These are phyloP conservation scores for Fusarium concolor DNA, from an alignment of 2,329 filamentous ascomycete genomes.

Conservation along the genomic window DNA sequence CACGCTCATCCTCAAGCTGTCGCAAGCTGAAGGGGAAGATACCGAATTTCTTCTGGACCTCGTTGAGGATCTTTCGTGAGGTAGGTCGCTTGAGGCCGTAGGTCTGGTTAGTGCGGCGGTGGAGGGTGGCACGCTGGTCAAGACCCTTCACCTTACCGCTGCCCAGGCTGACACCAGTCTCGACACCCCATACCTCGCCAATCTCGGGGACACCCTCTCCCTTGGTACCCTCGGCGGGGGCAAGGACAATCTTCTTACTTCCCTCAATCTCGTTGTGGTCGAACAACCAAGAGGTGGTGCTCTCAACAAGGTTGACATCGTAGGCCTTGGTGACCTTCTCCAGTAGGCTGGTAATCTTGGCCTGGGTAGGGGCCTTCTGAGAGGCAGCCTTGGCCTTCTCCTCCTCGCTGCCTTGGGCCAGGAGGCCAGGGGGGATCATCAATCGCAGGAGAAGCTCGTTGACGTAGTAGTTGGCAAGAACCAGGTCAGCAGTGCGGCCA, in stretches of 20 bases:
- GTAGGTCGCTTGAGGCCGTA: slow-evolving; percentile 95
- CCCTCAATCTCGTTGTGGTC: slow-evolving; percentile 98
- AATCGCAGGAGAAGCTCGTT: slow-evolving; percentile 94
- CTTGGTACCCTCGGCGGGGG: slow-evolving; percentile 86
- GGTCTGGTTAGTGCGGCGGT: slow-evolving; percentile 91
- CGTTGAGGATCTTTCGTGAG: slow-evolving; percentile 90
- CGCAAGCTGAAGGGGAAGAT: slow-evolving; percentile 97
- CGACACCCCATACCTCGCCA: slow-evolving; percentile 96
- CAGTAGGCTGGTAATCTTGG: slow-evolving; percentile 85
- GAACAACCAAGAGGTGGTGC: slow-evolving; percentile 97
- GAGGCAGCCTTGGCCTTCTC: slow-evolving; percentile 92
- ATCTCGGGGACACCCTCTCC: slow-evolving; percentile 90
- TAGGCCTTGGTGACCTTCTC: slow-evolving; percentile 94
- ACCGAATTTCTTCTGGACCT: slow-evolving; percentile 97
- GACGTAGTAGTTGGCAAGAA: slow-evolving; percentile 92
- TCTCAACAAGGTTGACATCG: slow-evolving; percentile 93
- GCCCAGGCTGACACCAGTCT: slow-evolving; percentile 91
- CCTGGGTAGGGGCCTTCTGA: slow-evolving; percentile 84
- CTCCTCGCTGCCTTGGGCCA: slow-evolving; percentile 87
- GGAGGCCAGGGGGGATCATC: slow-evolving; percentile 89
- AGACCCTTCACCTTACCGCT: slow-evolving; percentile 95
- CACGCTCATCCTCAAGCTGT: slow-evolving; percentile 95
- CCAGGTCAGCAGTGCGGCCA: slow-evolving; percentile 84
- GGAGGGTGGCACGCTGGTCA: slow-evolving; percentile 87
- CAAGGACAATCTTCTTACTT: slow-evolving; percentile 95